Percentiles rank a stretch among this genome's conserved stretches.
phyloP scores from a whole-genome alignment of 2,329 filamentous ascomycete species.

The Colletotrichum liaoningense region DNA sequence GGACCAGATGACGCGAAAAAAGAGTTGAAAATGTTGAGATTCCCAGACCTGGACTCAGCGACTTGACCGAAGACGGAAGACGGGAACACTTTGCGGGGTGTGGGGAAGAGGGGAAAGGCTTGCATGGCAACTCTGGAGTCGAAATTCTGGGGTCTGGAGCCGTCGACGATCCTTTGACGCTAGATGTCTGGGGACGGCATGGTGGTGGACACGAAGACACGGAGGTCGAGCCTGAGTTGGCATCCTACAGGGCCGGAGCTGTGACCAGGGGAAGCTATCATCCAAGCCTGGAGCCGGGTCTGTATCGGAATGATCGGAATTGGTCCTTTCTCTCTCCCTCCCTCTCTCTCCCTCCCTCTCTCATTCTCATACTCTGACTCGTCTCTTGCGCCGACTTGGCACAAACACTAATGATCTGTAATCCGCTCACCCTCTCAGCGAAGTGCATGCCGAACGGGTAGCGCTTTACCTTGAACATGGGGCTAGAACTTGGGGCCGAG shows the following conservation, averaged over 20 bases:
- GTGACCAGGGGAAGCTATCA: neutral
- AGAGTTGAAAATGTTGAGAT: constrained; percentile 20
- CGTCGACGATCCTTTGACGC: constrained; percentile 28
- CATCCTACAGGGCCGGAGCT: neutral
- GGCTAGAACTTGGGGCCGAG: neutral
- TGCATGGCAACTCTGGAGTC: constrained; percentile 13
- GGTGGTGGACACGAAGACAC: constrained; percentile 8
- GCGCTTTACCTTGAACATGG: neutral
- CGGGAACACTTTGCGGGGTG: constrained; percentile 38
- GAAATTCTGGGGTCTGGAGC: constrained; percentile 26
- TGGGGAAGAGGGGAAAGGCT: constrained; percentile 37
- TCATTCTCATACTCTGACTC: constrained; percentile 9
- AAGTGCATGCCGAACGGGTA: neutral
- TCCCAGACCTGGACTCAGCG: constrained; percentile 4
- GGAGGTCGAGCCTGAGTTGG: constrained; percentile 10
- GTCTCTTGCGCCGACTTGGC: constrained; percentile 6
- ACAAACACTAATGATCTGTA: neutral
- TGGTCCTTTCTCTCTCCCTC: neutral
- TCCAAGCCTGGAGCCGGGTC: neutral
- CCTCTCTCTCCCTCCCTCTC: no score
- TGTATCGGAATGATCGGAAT: constrained; percentile 21
- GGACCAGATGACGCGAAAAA: constrained; percentile 29
- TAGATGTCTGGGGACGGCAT: constrained; percentile 17
- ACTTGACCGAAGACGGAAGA: constrained; percentile 29
- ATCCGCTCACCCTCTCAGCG: neutral